A percentile compares a stretch with the other conserved stretches of the same genome.
Evolutionary conservation across 2,329 filamentous ascomycete genomes (phyloP).

Genomic region (Dissoconium aciculare): DNA sequence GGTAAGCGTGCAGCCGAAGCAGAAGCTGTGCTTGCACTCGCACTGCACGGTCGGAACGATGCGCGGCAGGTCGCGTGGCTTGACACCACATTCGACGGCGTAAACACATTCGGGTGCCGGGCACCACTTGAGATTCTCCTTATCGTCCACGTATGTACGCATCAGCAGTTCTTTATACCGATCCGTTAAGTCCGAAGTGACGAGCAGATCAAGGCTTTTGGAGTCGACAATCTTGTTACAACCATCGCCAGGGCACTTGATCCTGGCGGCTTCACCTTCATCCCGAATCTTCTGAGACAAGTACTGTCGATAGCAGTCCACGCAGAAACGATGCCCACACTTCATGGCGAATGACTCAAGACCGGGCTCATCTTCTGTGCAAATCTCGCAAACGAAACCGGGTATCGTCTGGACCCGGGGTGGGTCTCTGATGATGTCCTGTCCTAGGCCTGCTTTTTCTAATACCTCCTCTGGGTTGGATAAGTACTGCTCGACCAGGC

Average conservation of each 20-base stretch:
- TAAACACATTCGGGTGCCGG: slow-evolving; percentile 95
- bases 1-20: slow-evolving; percentile 78
- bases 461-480: slow-evolving; percentile 66
- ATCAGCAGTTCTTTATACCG: slow-evolving; percentile 76
- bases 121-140: slow-evolving; percentile 91
- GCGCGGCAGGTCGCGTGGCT: slow-evolving; percentile 69
- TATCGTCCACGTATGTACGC: slow-evolving; percentile 92
- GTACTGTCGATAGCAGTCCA: slow-evolving; percentile 85
- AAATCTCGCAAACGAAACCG: slow-evolving; percentile 87
- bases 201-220: slow-evolving; percentile 66
- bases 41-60: slow-evolving; percentile 86
- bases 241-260: slow-evolving; percentile 77
- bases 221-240: slow-evolving; percentile 88
- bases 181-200: slow-evolving; percentile 40
- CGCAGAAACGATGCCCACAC: slow-evolving; percentile 85
- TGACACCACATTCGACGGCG: slow-evolving; percentile 75
- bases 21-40: slow-evolving; percentile 72
- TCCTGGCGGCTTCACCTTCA: slow-evolving; percentile 86
- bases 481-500: slow-evolving; percentile 92
- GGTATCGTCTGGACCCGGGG: slow-evolving; percentile 56
- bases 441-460: slow-evolving; percentile 68
- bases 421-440: slow-evolving; percentile 39
- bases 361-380: slow-evolving; percentile 71
- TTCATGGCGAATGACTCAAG: slow-evolving; percentile 84
- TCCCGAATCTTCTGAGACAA: slow-evolving; percentile 83